phyloP scores from a whole-genome alignment of 176 grass and related monocot genomes.

The Raddia distichophylla region DNA sequence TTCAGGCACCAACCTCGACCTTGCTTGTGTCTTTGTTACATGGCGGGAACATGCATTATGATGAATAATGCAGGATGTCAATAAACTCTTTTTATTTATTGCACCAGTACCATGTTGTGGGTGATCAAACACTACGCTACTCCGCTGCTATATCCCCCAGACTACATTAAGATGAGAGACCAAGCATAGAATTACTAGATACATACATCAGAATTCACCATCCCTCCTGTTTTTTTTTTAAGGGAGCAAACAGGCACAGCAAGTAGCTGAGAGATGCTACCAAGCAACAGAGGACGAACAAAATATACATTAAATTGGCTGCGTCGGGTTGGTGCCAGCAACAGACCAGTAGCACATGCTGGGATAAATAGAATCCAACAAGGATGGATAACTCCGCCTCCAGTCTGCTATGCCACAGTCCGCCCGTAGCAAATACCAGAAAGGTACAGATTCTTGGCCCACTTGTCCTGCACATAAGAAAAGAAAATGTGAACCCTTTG shows the following conservation, averaged over 20 bases:
- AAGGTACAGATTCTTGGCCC: conserved; percentile 84
- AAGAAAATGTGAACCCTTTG: background rate
- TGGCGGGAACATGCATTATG: background rate
- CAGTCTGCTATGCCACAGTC: conserved; percentile 57
- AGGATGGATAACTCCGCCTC: background rate
- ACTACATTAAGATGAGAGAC: background rate
- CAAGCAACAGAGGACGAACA: background rate
- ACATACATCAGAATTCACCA: conserved; percentile 25
- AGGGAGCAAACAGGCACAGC: background rate
- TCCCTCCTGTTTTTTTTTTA: background rate
- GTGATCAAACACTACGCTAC: background rate
- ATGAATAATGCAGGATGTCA: too few species aligned
- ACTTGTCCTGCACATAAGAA: conserved; percentile 55
- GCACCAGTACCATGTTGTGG: background rate
- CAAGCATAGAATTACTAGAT: conserved; percentile 7
- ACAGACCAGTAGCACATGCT: background rate
- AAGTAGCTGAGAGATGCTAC: conserved; percentile 33
- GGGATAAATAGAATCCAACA: conserved; percentile 9
- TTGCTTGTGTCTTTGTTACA: background rate
- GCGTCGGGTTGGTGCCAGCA: conserved; percentile 10
- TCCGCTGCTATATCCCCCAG: background rate
- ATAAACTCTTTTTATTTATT: conserved; percentile 16
- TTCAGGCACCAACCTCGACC: too few species aligned
- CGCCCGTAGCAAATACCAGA: conserved; percentile 85
- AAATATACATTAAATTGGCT: conserved; percentile 29